Conservation (phyloP, 495 filamentous ascomycete species). For the Parathielavia hyrcaniae region DNA sequence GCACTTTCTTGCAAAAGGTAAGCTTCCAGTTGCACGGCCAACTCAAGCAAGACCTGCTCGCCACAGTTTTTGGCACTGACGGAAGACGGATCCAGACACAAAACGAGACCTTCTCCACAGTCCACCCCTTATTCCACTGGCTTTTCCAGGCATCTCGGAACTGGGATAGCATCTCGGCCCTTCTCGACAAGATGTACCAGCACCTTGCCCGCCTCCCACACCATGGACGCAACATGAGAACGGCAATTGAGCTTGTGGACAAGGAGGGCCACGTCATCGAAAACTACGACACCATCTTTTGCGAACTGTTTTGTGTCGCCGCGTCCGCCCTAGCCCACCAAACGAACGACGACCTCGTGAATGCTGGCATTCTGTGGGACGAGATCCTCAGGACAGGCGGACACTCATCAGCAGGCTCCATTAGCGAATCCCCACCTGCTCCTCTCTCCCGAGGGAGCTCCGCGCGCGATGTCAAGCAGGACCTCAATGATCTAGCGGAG, state of each 20-base stretch:
- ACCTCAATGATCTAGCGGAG: constrained; percentile 22
- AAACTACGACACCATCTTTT: constrained; percentile 70
- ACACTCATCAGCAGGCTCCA: constrained; percentile 4
- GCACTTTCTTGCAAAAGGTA: constrained; percentile 60
- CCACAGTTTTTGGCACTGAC: neutral
- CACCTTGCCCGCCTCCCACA: constrained; percentile 46
- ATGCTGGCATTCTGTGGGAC: constrained; percentile 71
- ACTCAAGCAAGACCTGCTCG: neutral
- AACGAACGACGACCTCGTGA: constrained; percentile 54
- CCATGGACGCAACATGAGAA: constrained; percentile 18
- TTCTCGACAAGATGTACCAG: constrained; percentile 62
- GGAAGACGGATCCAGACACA: constrained; percentile 45
- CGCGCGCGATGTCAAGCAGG: neutral
- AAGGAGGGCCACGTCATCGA: constrained; percentile 46
- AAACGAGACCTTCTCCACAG: constrained; percentile 67
- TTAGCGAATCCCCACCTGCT: constrained; percentile 5
- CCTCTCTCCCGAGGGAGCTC: neutral
- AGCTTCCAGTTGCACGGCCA: neutral
- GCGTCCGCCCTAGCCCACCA: constrained; percentile 64
- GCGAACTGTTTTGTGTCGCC: constrained; percentile 80
- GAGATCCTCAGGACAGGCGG: constrained; percentile 63
- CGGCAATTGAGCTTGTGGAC: constrained; percentile 33
- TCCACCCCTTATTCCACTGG: constrained; percentile 82
- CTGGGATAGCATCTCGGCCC: constrained; percentile 61
- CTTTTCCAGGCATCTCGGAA: constrained; percentile 71